A percentile compares a stretch with the other conserved stretches of the same genome.
These are phyloP conservation scores for Pezicula carpinea DNA, from an alignment of 2,329 filamentous ascomycete species.

Conservation along the genomic window DNA sequence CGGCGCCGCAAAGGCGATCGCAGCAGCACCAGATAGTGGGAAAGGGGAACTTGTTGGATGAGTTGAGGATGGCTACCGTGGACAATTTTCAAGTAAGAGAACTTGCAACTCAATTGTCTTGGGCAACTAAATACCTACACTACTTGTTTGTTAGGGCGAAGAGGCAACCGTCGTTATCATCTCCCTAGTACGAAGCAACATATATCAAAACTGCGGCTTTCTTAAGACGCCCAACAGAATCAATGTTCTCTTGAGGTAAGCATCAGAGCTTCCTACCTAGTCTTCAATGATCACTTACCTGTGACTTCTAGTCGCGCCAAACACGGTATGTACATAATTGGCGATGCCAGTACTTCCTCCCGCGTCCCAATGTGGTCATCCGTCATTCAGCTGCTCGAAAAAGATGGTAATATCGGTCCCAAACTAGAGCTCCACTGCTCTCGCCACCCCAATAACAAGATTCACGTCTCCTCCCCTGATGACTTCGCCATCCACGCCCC, in stretches of 20 bases:
- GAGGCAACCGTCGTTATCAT: conserved; percentile 68
- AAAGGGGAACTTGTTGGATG: conserved; percentile 24
- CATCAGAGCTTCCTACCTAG: no score
- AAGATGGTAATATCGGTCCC: conserved; percentile 41
- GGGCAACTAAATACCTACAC: no score
- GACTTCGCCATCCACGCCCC: conserved; percentile 52
- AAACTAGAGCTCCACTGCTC: conserved; percentile 52
- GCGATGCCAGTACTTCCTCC: conserved; percentile 54
- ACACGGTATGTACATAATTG: conserved; percentile 68
- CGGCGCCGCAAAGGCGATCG: neutral
- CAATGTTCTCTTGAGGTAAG: conserved; percentile 55
- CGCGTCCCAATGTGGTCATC: conserved; percentile 59
- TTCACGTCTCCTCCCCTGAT: conserved; percentile 47
- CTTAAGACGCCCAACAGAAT: conserved; percentile 61
- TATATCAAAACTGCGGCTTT: conserved; percentile 54
- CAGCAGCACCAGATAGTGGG: conserved; percentile 37
- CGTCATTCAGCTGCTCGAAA: conserved; percentile 48
- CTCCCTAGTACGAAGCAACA: conserved; percentile 67
- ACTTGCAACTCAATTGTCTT: no score
- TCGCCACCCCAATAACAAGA: conserved; percentile 49
- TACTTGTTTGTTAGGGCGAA: conserved; percentile 44
- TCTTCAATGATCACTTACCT: no score
- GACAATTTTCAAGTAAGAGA: conserved; percentile 60
- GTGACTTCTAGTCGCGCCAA: conserved; percentile 44
- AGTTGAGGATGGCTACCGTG: conserved; percentile 46